Conservation (phyloP, 169 alveolate genomes). For the Plasmodium billcollinsi region DNA sequence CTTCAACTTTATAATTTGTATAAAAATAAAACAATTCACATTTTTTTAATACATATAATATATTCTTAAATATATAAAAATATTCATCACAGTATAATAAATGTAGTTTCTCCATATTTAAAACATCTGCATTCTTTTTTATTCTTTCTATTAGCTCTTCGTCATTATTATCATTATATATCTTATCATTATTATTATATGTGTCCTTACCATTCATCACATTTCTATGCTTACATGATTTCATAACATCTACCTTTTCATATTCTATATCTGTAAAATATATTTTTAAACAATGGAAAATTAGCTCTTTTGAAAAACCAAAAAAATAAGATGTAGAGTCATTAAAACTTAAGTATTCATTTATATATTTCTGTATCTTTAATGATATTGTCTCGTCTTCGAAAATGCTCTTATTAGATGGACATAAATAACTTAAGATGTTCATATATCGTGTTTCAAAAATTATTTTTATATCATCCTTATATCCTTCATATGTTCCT, state of each 20-base stretch:
- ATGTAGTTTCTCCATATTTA: constrained; percentile 46
- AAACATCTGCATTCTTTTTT: not conserved
- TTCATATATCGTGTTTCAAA: constrained; percentile 33
- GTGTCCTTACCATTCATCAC: no score
- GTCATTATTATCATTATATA: no score
- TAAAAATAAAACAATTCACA: constrained; percentile 45
- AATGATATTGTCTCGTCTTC: constrained; percentile 20
- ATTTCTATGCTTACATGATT: no score
- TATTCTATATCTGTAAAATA: not conserved
- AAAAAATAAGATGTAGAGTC: constrained; percentile 52
- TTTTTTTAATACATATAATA: constrained; percentile 20
- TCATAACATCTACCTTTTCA: no score
- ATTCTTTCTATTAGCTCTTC: not conserved
- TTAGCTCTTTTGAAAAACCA: constrained; percentile 69
- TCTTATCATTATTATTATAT: no score
- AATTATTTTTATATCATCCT: constrained; percentile 2
- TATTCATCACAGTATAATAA: constrained; percentile 47
- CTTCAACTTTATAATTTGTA: constrained; percentile 42
- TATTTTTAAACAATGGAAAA: constrained; percentile 41
- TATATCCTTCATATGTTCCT: constrained; percentile 22
- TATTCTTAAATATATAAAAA: constrained; percentile 52
- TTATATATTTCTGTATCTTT: constrained; percentile 35
- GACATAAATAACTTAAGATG: constrained; percentile 15
- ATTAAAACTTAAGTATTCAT: constrained; percentile 33
- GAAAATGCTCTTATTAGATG: not conserved